phyloP scores from a whole-genome alignment of 164 flowering plant genomes.

The Vitis cinerea region DNA sequence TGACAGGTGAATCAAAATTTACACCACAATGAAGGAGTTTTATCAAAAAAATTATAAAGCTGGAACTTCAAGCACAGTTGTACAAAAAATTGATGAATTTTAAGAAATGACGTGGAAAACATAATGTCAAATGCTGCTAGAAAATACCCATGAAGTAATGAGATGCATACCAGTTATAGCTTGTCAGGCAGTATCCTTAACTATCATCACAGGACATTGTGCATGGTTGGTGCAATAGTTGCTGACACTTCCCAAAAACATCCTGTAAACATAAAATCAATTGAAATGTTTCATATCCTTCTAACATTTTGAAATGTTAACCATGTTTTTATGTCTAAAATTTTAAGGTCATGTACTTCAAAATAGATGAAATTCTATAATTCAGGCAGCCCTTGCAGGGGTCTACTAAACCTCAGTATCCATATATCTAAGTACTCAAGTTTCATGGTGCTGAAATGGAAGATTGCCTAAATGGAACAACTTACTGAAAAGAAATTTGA shows the following conservation, averaged over 20 bases:
- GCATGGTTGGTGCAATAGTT: slow-evolving; percentile 67
- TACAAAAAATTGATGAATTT: no score
- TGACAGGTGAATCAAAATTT: no score
- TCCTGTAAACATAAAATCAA: slow-evolving; percentile 35
- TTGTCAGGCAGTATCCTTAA: slow-evolving; percentile 33
- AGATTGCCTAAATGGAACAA: no score
- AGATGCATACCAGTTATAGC: slow-evolving; percentile 17
- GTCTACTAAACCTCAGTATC: neutral
- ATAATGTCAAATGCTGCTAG: neutral
- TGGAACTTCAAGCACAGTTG: no score
- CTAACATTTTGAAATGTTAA: no score
- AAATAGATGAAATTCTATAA: neutral
- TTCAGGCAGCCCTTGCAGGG: neutral
- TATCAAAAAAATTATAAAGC: no score
- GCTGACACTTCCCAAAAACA: slow-evolving; percentile 84
- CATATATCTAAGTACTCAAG: no score
- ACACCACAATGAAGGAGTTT: no score
- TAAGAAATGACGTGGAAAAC: neutral
- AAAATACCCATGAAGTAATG: neutral
- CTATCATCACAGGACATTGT: slow-evolving; percentile 56
- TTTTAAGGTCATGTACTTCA: neutral
- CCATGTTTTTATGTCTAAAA: no score
- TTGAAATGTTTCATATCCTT: neutral
- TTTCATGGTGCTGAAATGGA: no score
- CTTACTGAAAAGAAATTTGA: no score